These are phyloP conservation scores for Hippophae rhamnoides DNA, from an alignment of 306 rosid genomes.

Conservation along the genomic window DNA sequence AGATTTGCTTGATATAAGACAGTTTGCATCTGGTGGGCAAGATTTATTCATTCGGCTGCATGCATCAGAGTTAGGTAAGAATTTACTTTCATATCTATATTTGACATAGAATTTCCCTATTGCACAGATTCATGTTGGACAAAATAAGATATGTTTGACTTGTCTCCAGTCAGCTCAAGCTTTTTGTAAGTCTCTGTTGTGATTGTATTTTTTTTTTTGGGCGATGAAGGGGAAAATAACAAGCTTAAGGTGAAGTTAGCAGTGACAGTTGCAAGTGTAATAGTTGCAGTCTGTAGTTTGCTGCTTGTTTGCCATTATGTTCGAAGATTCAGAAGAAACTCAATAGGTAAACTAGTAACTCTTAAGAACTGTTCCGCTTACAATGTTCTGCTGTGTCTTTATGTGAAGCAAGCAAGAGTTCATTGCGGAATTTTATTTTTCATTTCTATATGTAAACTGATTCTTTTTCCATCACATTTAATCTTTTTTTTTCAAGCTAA, in stretches of 20 bases:
- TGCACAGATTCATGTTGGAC: no score
- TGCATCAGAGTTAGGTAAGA: slow-evolving; percentile 22
- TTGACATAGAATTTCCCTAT: neutral
- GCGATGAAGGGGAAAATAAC: neutral
- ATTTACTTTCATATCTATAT: neutral
- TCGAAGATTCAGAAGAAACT: slow-evolving; percentile 6
- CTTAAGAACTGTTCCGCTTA: no score
- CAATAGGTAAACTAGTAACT: no score
- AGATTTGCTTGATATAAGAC: slow-evolving; percentile 28
- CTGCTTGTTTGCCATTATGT: slow-evolving; percentile 10
- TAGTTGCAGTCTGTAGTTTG: slow-evolving; percentile 10
- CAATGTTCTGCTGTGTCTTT: no score
- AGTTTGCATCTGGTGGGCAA: slow-evolving; percentile 11
- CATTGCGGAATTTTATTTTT: no score
- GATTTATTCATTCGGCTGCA: slow-evolving; percentile 31
- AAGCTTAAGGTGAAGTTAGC: slow-evolving; percentile 1
- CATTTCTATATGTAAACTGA: neutral
- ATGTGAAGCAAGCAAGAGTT: no score
- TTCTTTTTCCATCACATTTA: neutral
- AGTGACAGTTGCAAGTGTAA: slow-evolving; percentile 4
- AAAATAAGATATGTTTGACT: no score
- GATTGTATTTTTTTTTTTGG: neutral
- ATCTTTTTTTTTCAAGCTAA: neutral
- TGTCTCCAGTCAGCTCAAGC: no score
- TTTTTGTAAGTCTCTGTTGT: neutral